Evolutionary conservation across 2,329 filamentous ascomycete species (phyloP), one percentile per base, ranked within the genome.

Genomic region (Fusarium sambucinum): DNA sequence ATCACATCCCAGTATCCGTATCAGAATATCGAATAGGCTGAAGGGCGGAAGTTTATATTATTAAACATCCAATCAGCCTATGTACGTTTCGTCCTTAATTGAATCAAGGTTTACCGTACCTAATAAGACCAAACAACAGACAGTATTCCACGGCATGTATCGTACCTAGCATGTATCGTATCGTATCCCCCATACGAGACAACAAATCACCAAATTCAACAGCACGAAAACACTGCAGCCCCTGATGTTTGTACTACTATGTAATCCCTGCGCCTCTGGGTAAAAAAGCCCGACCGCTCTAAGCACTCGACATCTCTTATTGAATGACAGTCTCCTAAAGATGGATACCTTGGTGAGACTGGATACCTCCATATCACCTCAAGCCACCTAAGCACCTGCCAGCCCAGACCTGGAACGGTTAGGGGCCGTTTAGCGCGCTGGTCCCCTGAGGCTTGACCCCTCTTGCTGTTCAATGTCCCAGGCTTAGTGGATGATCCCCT

Each of bases 401-500:
- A 59, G 55, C 57, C 63, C 58, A 44, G 35, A 58, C 58, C 50
- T 70, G 63, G 66, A 70, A 70, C 66, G 57, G 62, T 37, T 70
- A 69, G 66, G 62, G 50, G 66, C 67, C 63, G 54, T 70, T 69
- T 69, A 69, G 66, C 47, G 66, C 40, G 33, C 29, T 64, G 30
- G 62, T 59, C 66, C 61, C 66, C 63, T 69, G 45, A 56, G 69
- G 59, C 59, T 70, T 61, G 30, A 55, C 56, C 68, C 63, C 58
- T 65, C 57, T 59, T 53, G 42, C 56, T 68, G 63, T 55, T 27
- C 56, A 41, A 30, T 61, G 54, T 65, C 63, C 57, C 46, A 63
- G 64, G 51, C 66, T 60, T 71, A 66, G 68, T 66, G 56, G 68
- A 40, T 58, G 57, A 62, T 66, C 69, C 48, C 67, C 59, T 62